Percentiles rank a stretch among this genome's conserved stretches.
Conservation (phyloP, 371 early-diverging fungal species). For the Rhizopus microsporus region DNA sequence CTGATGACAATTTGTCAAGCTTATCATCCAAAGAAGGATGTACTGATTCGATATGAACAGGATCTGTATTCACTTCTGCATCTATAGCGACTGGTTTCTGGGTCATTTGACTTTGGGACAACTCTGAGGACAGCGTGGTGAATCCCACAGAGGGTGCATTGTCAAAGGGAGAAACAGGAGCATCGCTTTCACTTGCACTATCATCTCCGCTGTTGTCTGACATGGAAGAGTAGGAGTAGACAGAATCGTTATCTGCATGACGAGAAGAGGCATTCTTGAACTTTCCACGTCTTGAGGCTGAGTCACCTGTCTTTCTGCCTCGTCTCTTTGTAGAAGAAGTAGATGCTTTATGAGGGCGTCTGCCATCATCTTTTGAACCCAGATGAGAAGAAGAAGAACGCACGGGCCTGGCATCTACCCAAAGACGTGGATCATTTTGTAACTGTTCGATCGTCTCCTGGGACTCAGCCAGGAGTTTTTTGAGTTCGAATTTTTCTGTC, state of each 20-base stretch:
- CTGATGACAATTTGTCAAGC: slow-evolving; percentile 10
- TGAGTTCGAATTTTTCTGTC: slow-evolving; percentile 63
- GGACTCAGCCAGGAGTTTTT: slow-evolving; percentile 61
- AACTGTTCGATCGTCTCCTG: slow-evolving; percentile 64
- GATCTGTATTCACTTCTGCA: slow-evolving; percentile 23
- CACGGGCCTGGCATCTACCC: slow-evolving; percentile 38
- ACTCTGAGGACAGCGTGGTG: slow-evolving; percentile 29
- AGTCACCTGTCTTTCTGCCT: slow-evolving; percentile 7
- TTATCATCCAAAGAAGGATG: slow-evolving; percentile 38
- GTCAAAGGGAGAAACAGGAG: background rate
- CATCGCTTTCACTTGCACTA: slow-evolving; percentile 21
- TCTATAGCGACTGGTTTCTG: slow-evolving; percentile 19
- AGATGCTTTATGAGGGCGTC: slow-evolving; percentile 17
- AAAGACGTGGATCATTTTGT: slow-evolving; percentile 55
- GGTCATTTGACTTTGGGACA: slow-evolving; percentile 25
- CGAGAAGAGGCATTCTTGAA: slow-evolving; percentile 16
- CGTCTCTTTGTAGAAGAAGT: slow-evolving; percentile 10
- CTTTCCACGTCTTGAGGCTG: slow-evolving; percentile 1
- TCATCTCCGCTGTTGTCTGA: slow-evolving; percentile 32
- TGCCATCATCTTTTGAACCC: slow-evolving; percentile 10
- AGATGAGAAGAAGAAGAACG: slow-evolving; percentile 6
- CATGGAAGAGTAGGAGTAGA: slow-evolving; percentile 31
- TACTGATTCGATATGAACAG: slow-evolving; percentile 6
- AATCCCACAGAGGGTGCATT: slow-evolving; percentile 14
- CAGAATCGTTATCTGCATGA: slow-evolving; percentile 8